Percentiles rank a stretch among this genome's conserved stretches.
These are phyloP conservation scores for Aspergillus sp. DNA, from an alignment of 2,329 filamentous ascomycete species.

Conservation along the genomic window DNA sequence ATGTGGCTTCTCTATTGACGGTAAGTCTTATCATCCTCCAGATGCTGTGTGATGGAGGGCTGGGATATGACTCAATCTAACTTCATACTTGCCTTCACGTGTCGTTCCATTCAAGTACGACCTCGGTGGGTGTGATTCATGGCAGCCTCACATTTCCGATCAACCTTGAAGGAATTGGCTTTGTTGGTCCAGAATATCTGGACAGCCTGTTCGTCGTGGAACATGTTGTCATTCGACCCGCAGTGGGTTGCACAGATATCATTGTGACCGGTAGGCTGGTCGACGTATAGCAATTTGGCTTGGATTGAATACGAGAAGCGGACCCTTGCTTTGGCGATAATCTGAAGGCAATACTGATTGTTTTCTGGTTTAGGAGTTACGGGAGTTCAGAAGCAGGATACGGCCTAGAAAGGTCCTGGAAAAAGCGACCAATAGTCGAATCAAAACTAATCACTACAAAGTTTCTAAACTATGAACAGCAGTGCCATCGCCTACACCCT, in stretches of 20 bases:
- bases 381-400: no score
- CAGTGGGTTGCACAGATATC: constrained; percentile 17
- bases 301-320: no score
- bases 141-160: constrained; percentile 20
- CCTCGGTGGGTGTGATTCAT: constrained; percentile 12
- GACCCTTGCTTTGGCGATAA: background rate
- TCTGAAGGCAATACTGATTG: no score
- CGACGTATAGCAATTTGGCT: background rate
- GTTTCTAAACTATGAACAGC: no score
- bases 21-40: background rate
- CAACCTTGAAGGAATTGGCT: constrained; percentile 1
- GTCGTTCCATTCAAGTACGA: constrained; percentile 4
- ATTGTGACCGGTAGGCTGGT: background rate
- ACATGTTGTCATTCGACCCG: constrained; percentile 18
- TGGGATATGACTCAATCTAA: background rate
- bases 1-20: background rate
- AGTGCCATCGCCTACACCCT: constrained; percentile 7
- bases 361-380: no score
- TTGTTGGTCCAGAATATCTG: constrained; percentile 13
- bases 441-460: no score
- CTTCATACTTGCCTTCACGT: constrained; percentile 14
- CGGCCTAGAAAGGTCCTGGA: no score
- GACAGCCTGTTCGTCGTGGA: constrained; percentile 18
- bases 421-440: no score
- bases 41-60: background rate